Evolutionary conservation across 441 rosid genomes (phyloP).

Genomic region (Eugenia klotzschiana): DNA sequence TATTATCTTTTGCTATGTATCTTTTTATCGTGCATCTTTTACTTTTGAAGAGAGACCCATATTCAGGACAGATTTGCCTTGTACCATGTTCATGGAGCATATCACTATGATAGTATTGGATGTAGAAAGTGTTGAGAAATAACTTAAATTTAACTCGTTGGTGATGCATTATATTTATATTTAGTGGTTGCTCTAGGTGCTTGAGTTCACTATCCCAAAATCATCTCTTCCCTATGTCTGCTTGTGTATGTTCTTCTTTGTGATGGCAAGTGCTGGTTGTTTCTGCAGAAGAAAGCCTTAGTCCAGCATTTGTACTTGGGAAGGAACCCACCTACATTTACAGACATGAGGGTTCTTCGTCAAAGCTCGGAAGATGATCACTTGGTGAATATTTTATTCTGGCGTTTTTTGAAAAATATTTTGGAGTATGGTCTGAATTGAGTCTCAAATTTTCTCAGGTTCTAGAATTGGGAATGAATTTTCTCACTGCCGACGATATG

Average conservation of each 20-base stretch:
- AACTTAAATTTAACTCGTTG: background rate
- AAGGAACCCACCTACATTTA: constrained; percentile 73
- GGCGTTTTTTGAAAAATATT: background rate
- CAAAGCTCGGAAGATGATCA: constrained; percentile 7
- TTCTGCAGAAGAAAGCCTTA: constrained; percentile 9
- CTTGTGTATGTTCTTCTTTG: background rate
- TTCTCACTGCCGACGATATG: constrained; percentile 93
- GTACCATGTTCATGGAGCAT: background rate
- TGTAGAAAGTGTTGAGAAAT: background rate
- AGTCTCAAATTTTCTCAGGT: constrained; percentile 28
- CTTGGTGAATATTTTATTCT: background rate
- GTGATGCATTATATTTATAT: background rate
- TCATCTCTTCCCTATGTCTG: background rate
- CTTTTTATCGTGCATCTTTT: background rate
- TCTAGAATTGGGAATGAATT: constrained; percentile 81
- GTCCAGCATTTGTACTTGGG: constrained; percentile 81
- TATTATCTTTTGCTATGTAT: background rate
- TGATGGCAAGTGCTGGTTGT: background rate
- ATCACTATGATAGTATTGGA: background rate
- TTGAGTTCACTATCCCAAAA: constrained; percentile 25
- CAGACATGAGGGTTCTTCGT: constrained; percentile 66
- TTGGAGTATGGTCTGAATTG: background rate
- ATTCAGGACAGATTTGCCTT: background rate
- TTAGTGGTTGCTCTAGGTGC: constrained; percentile 4
- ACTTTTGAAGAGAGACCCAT: background rate